Percentiles rank a stretch among this genome's conserved stretches.
Conservation (phyloP, 257 asterid species). For the Eustoma russellianum region DNA sequence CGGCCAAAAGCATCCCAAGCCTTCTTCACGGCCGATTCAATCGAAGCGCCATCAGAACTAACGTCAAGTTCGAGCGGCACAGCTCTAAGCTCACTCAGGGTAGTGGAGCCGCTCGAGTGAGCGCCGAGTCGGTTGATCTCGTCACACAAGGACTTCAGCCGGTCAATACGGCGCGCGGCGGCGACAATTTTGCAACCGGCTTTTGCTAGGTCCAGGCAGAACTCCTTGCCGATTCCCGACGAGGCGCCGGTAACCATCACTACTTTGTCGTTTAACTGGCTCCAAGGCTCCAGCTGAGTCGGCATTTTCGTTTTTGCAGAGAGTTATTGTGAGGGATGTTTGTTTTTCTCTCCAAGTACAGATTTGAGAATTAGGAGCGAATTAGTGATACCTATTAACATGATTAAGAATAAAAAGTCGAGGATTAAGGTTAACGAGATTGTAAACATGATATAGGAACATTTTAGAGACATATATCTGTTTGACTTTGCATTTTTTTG, state of each 20-base stretch:
- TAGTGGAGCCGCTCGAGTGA: background rate
- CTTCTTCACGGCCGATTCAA: conserved; percentile 36
- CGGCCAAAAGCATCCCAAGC: conserved; percentile 63
- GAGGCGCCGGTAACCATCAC: conserved; percentile 22
- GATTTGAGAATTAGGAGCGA: too few species aligned
- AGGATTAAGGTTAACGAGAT: too few species aligned
- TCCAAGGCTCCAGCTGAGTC: conserved; percentile 10
- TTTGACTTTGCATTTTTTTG: too few species aligned
- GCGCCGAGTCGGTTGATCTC: conserved; percentile 10
- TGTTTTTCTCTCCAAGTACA: too few species aligned
- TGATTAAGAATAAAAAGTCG: too few species aligned
- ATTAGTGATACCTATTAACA: too few species aligned
- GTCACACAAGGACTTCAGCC: conserved; percentile 5
- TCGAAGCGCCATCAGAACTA: conserved; percentile 17
- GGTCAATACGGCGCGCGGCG: conserved; percentile 12
- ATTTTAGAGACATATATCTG: too few species aligned
- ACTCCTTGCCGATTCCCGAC: conserved; percentile 17
- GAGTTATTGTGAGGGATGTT: too few species aligned
- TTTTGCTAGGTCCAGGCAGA: conserved; percentile 34
- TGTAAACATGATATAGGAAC: too few species aligned
- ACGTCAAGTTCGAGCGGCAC: conserved; percentile 51
- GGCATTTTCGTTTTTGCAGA: background rate
- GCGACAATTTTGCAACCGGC: conserved; percentile 36
- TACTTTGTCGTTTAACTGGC: conserved; percentile 6
- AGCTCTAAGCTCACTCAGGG: conserved; percentile 13